Conservation (phyloP, 164 flowering plant species). For the Magnolia officinalis region DNA sequence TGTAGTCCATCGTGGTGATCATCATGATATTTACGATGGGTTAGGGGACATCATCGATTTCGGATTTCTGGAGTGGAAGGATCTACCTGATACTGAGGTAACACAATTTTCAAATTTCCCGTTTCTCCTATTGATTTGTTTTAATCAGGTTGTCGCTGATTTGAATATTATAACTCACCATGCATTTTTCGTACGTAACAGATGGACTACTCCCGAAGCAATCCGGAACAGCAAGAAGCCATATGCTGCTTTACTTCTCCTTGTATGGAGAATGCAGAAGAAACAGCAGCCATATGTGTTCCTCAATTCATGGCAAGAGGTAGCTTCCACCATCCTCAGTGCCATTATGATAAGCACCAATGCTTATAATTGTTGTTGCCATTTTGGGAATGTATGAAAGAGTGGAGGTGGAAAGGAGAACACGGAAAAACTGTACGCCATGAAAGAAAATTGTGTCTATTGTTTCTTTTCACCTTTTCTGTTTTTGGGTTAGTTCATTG, state of each 20-base stretch:
- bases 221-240: background rate
- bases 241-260: background rate
- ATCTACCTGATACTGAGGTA: background rate
- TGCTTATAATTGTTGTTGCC: too few species aligned
- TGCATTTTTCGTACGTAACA: background rate
- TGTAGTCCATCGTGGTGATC: background rate
- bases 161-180: background rate
- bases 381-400: background rate
- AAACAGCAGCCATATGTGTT: background rate
- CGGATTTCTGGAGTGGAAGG: background rate
- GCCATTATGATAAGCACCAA: background rate
- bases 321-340: background rate
- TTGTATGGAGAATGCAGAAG: background rate
- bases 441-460: background rate
- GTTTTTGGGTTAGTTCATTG: background rate
- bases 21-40: background rate
- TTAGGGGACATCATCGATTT: background rate
- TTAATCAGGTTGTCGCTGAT: background rate
- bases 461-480: background rate
- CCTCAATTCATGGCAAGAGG: background rate
- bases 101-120: background rate
- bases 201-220: background rate
- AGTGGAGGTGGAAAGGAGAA: background rate
- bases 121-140: background rate
- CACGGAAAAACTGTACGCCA: background rate